A percentile compares a stretch with the other conserved stretches of the same genome.
Evolutionary conservation across 2,329 filamentous ascomycete species (phyloP).

Genomic region (Hypoxylon sp.): DNA sequence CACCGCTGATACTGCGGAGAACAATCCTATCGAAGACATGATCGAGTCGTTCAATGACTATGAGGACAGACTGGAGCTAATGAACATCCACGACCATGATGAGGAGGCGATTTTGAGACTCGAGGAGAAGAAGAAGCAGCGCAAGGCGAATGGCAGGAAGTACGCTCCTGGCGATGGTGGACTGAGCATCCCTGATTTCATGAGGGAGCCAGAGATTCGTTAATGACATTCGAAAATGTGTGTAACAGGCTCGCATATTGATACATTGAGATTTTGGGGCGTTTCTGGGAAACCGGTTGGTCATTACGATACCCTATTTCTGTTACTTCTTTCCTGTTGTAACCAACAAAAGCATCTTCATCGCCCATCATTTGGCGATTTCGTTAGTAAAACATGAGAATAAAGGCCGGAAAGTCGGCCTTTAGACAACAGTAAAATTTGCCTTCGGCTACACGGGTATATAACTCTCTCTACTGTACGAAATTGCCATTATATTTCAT

Average conservation of each 20-base stretch:
- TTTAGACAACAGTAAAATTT: neutral
- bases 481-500: neutral
- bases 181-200: conserved; percentile 57
- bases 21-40: conserved; percentile 57
- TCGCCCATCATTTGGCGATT: conserved; percentile 3
- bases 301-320: conserved; percentile 38
- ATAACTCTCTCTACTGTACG: neutral
- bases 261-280: conserved; percentile 24
- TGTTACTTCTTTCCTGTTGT: conserved; percentile 19
- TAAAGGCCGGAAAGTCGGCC: neutral
- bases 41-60: conserved; percentile 54
- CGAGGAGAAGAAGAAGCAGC: conserved; percentile 52
- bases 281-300: conserved; percentile 35
- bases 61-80: conserved; percentile 48
- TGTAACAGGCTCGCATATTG: conserved; percentile 7
- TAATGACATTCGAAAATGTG: conserved; percentile 39
- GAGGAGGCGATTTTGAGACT: conserved; percentile 53
- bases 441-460: neutral
- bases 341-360: conserved; percentile 2
- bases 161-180: conserved; percentile 55
- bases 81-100: conserved; percentile 54
- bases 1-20: conserved; percentile 58
- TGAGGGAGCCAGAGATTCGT: conserved; percentile 61
- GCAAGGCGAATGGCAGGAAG: conserved; percentile 51
- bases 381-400: neutral